These are phyloP conservation scores for Sugiyamaella lignohabitans DNA, from an alignment of 805 yeast species.

Conservation along the genomic window DNA sequence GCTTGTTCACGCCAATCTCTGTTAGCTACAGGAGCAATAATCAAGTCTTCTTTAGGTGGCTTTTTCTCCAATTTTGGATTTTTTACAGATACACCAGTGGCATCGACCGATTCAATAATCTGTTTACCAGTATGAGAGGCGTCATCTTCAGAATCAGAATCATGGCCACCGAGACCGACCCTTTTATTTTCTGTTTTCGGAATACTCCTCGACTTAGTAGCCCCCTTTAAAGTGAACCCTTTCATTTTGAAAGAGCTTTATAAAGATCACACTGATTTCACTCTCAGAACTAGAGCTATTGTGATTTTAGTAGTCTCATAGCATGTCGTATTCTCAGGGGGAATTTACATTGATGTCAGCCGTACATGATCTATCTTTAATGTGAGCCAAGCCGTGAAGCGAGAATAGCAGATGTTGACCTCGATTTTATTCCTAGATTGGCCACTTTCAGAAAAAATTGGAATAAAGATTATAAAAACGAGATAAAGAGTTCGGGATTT, in stretches of 20 bases:
- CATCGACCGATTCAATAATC: background rate
- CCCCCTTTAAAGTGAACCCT: background rate
- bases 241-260: conserved; percentile 3
- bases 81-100: background rate
- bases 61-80: background rate
- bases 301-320: too few species aligned
- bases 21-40: conserved; percentile 14
- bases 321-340: too few species aligned
- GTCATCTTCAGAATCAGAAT: background rate
- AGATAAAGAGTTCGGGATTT: too few species aligned
- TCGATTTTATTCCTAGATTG: too few species aligned
- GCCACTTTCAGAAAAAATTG: too few species aligned
- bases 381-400: too few species aligned
- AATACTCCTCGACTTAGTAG: background rate
- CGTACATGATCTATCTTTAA: too few species aligned
- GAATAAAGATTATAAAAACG: too few species aligned
- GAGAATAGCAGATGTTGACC: too few species aligned
- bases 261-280: too few species aligned
- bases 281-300: too few species aligned
- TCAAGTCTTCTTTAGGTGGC: conserved; percentile 9
- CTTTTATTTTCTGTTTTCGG: background rate
- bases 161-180: background rate
- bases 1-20: conserved; percentile 15
- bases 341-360: too few species aligned
- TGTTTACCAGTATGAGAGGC: background rate